Evolutionary conservation across 805 yeast genomes (phyloP), one percentile per base, ranked within the genome.

Genomic region (Barnettozyma sucrosica): DNA sequence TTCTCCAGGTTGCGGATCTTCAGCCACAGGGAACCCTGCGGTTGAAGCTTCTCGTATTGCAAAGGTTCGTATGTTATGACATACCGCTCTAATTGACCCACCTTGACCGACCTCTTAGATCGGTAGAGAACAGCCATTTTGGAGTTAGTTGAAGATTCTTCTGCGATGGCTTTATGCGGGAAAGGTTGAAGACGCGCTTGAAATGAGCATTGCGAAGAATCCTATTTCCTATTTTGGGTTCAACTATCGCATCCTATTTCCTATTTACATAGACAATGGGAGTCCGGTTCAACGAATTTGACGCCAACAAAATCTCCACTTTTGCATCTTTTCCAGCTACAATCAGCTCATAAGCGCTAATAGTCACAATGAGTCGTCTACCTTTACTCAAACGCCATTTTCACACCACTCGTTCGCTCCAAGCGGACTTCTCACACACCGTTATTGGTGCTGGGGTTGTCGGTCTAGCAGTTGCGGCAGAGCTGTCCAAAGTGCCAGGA

Each of bases 401-500:
- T 46, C 50, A 55, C 16, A 40, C 54, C 5, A 32, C 56, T 2
- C 16, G 48, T 1, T 14, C 39, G 2, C 24, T 41, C 7, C 16
- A 42, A 3, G 51, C 66, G 1, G 89, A 83, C 56, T 84, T 77
- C 55, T 77, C 86, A 0, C 93, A 85, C 59, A 80, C 80, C 1
- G 78, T 88, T 0, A 69, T 88, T 21, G 96, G 96, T 5, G 96
- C 87, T 2, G 96, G 96, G 0, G 85, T 78, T 0, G 89, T 88
- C 1, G 96, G 96, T 0, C 69, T 85, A 4, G 88, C 96, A 0
- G 74, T 88, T 47, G 96, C 86, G 1, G 79, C 92, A 1, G 83
- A 84, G 53, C 68, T 89, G 28, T 67, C 79, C 37, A 64, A 69
- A 44, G 57, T 64, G 3, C 52, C 71, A n/a, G 63, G 71, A 5